Evolutionary conservation across 75 land plant species (phyloP).

Genomic region (Picea glauca): DNA sequence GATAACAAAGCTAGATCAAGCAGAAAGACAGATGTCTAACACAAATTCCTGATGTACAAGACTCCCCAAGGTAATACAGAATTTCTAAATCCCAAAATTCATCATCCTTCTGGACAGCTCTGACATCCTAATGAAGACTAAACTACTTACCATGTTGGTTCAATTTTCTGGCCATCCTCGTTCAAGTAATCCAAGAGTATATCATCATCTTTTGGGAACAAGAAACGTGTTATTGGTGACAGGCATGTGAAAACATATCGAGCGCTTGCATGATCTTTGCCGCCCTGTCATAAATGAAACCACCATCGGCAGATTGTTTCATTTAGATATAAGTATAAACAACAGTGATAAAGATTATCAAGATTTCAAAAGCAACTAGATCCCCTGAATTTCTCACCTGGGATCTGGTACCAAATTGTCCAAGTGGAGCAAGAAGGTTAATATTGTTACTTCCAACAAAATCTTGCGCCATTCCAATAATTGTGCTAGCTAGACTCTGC

Average conservation of each 20-base stretch:
- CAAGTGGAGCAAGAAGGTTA: conserved; percentile 79
- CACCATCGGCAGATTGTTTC: no score
- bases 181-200: conserved; percentile 73
- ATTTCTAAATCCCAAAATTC: neutral
- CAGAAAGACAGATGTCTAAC: neutral
- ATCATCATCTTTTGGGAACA: conserved; percentile 93
- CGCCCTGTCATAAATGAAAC: conserved; percentile 57
- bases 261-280: conserved; percentile 98
- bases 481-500: conserved; percentile 89
- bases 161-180: conserved; percentile 93
- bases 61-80: neutral
- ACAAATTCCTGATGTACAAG: no score
- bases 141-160: conserved; percentile 75
- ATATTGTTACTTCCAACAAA: conserved; percentile 99
- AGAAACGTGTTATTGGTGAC: conserved; percentile 66
- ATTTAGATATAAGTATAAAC: no score
- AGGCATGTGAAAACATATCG: conserved; percentile 82
- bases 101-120: no score
- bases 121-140: no score
- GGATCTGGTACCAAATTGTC: conserved; percentile 90
- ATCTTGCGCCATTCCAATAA: conserved; percentile 98
- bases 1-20: neutral
- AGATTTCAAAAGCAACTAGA: no score
- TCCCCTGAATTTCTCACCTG: conserved; percentile 32
- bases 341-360: no score